phyloP scores from a whole-genome alignment of 2,329 filamentous ascomycete species.

The Cladophialophora carrionii region DNA sequence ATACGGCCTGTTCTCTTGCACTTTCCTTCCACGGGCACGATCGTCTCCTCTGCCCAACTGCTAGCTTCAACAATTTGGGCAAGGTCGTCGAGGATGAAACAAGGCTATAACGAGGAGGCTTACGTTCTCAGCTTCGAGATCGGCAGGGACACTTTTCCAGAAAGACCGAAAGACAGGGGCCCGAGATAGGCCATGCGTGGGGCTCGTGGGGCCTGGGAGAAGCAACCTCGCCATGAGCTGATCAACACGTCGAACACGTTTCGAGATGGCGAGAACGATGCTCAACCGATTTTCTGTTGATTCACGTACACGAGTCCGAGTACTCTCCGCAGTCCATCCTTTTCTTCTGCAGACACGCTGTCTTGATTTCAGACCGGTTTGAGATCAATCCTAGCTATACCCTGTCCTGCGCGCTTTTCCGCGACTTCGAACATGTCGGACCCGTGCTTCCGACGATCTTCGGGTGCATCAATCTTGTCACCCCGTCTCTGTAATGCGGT shows the following conservation, averaged over 20 bases:
- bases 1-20: neutral
- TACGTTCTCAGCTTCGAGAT: constrained; percentile 8
- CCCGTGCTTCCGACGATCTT: neutral
- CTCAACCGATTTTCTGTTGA: no score
- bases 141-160: constrained; percentile 19
- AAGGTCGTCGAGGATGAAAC: neutral
- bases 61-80: neutral
- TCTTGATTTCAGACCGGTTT: neutral
- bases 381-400: neutral
- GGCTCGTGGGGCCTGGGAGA: neutral
- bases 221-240: neutral
- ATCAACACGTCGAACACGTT: neutral
- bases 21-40: constrained; percentile 8
- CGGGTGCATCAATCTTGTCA: neutral
- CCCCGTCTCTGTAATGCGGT: neutral
- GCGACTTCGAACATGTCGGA: neutral
- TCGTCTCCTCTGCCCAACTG: neutral
- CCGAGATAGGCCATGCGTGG: neutral
- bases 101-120: constrained; percentile 14
- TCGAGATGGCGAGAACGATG: neutral
- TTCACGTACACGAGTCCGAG: neutral
- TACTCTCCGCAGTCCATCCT: neutral
- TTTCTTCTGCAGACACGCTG: neutral
- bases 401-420: neutral
- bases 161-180: neutral